Conservation (phyloP, 75 land plant genomes). For the Larix kaempferi region DNA sequence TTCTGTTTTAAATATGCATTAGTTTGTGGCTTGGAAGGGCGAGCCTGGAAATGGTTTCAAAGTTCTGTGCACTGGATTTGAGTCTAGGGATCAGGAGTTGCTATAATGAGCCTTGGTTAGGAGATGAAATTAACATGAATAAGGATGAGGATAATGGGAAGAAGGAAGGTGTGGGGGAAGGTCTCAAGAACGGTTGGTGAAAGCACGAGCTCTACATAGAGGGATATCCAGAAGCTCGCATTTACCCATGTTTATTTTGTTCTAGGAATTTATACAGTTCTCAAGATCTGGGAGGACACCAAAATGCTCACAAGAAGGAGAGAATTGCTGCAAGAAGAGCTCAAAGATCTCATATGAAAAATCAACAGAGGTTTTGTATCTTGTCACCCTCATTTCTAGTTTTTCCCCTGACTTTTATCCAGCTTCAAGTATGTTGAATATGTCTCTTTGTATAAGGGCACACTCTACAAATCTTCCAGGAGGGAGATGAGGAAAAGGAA, state of each 20-base stretch:
- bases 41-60: too few species aligned
- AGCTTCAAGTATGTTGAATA: conserved; percentile 8
- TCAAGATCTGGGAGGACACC: conserved; percentile 44
- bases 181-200: conserved; percentile 5
- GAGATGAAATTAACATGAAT: neutral
- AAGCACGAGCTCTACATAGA: conserved; percentile 6
- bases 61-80: conserved; percentile 13
- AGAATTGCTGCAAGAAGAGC: conserved; percentile 21
- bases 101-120: neutral
- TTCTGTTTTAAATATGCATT: too few species aligned
- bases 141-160: neutral
- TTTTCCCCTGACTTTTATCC: conserved; percentile 8
- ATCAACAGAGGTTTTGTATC: conserved; percentile 7
- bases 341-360: conserved; percentile 16
- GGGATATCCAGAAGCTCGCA: conserved; percentile 5
- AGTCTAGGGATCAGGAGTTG: conserved; percentile 6
- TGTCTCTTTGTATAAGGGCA: conserved; percentile 8
- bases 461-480: conserved; percentile 5
- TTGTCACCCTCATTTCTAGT: conserved; percentile 6
- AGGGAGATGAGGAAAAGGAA: neutral
- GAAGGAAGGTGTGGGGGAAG: neutral
- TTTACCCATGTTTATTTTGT: conserved; percentile 34
- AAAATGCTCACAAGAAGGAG: conserved; percentile 48
- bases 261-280: conserved; percentile 30
- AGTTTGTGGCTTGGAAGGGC: too few species aligned